Base-by-base conservation (phyloP, 192 early-diverging fungal genomes). In the Coemansia sp. region DNA sequence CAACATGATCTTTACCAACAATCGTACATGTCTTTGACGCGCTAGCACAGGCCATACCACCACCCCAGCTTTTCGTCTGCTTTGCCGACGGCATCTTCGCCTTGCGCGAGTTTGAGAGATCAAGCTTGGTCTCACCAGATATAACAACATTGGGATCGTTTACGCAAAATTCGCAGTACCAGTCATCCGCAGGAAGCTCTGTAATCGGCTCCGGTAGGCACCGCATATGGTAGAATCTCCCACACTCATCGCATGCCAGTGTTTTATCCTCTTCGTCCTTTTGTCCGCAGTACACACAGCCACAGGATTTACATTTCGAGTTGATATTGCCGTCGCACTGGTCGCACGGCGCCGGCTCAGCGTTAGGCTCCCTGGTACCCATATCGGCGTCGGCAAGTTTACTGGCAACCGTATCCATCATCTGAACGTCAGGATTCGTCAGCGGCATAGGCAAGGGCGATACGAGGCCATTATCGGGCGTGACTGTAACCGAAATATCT, bases 161-260 rank as follows among this genome's bases (percentile, higher is more conserved):
- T 37, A 75, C 81, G 62, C 84, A 75, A 30, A 67, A 64, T 32
- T 84, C 80, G 61, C 77, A 86, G 40, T 82, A 87, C 79, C 84
- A 87, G 39, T 87, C 82, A 8, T 58, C 86, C 47, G 62, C 62
- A 1, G 87, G 87, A 0, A 84, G 47, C 41, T 52, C 55, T 7
- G 44, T 58, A 29, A 89, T 60, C 8, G 75, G 82, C 22, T 64
- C 66, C 0, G 74, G 70, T 3, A 86, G 71, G 44, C 87, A 89
- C 35, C 64, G 43, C 61, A 84, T 79, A 62, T 89, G 87, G 71
- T 60, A 89, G 63, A 84, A 87, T 7, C 53, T 47, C 22, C 85
- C 79, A 43, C 87, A 89, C 44, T 89, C 84, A 65, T 89, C 87
- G 69, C 87, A 89, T 6, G 83, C 82, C 40, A 89, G 64, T 18